Base-by-base conservation (phyloP, 106 monocot species). In the Acorus calamus region DNA sequence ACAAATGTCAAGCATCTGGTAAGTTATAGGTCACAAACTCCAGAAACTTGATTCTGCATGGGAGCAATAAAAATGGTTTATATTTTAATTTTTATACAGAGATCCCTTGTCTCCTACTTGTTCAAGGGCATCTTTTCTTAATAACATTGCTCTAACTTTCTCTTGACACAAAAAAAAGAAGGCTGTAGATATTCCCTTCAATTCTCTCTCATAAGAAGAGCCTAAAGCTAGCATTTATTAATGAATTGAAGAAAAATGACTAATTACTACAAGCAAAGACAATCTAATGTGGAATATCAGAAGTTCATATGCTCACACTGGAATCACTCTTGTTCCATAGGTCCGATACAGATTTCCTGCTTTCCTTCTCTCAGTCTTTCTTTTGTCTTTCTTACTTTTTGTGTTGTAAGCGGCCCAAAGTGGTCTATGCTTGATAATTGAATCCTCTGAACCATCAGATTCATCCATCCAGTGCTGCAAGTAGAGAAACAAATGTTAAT, bases 281-380 rank as follows among this genome's bases (percentile, higher is more conserved):
- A 28, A 28, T 28, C 28, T 28, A 28, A 28, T 28, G 1, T 28
- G 28, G 28, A 28, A 28, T 28, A 28, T 28, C 53, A 55, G 43
- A 44, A 47, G 3, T 46, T 11, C 4, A 7, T 4, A 52, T 71
- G 57, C 81, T 84, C 61, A 96, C 96, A 96, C 83, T 14, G 96
- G 91, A 62, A 96, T 69, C 3, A 96, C 91, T 83, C 96, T 74
- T 9, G 96, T 96, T 51, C 96, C 96, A 41, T 91, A 96, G 42
- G 96, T 96, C 47, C 78, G 73, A 66, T 68, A 81, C 53, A 96
- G 43, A 77, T 79, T 79, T 48, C 83, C 91, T 46, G 74, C 62
- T 66, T 83, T 77, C 76, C 83, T 96, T 61, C 85, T 87, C 53
- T 46, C 72, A 58, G 41, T 60, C 48, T 45, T 46, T 68, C 62